A percentile compares a stretch with the other conserved stretches of the same genome.
Conservation (phyloP, 768 basidiomycete genomes). For the Lyophyllum atratum region DNA sequence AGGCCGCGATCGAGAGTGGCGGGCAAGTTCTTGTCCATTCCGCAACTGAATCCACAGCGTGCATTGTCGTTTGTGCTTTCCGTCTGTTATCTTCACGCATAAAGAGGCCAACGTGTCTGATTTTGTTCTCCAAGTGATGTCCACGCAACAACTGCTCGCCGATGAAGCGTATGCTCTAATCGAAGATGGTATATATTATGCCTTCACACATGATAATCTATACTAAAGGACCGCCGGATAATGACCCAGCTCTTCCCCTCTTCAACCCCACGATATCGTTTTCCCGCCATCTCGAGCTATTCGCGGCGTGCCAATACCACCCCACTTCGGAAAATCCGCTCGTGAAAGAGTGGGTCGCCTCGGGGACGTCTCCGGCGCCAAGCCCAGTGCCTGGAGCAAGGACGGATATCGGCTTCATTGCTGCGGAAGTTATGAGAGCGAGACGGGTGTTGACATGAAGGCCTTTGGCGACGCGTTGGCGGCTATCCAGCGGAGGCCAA, state of each 20-base stretch:
- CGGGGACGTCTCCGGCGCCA: conserved; percentile 1
- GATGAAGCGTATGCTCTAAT: conserved; percentile 41
- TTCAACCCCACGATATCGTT: conserved; percentile 53
- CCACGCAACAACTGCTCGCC: conserved; percentile 34
- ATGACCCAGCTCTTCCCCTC: conserved; percentile 47
- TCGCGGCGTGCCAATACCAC: conserved; percentile 39
- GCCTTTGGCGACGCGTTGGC: conserved; percentile 15
- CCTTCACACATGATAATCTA: background rate
- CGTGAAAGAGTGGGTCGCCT: conserved; percentile 38
- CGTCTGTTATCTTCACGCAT: background rate
- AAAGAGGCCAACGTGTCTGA: background rate
- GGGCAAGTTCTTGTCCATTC: conserved; percentile 58
- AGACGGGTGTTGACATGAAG: conserved; percentile 17
- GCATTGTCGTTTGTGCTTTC: conserved; percentile 53
- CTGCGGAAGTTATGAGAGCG: conserved; percentile 16
- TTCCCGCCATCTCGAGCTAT: conserved; percentile 47
- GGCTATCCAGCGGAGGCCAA: conserved; percentile 6
- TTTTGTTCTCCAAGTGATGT: conserved; percentile 44
- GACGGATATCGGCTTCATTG: conserved; percentile 6
- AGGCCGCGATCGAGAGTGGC: conserved; percentile 37
- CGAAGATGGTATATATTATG: conserved; percentile 39
- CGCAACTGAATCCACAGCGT: conserved; percentile 53
- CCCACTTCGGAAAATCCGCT: conserved; percentile 43
- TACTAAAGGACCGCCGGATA: background rate
- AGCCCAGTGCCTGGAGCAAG: background rate